Conservation (phyloP, 345 rosid genomes). For the Citrus maxima region DNA sequence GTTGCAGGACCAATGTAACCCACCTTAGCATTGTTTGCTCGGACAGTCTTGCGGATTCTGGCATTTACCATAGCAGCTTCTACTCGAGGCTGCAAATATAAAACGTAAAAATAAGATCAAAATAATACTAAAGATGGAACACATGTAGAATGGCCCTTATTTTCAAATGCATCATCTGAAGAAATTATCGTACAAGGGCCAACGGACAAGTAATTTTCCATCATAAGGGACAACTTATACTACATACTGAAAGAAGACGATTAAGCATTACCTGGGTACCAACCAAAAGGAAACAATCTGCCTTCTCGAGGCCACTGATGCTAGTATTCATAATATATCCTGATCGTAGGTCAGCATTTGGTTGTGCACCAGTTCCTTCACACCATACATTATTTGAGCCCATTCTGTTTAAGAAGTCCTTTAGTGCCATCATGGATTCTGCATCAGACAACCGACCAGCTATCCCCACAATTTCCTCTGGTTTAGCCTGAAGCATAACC, state of each 20-base stretch:
- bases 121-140: background rate
- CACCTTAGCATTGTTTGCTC: constrained; percentile 80
- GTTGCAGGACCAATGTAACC: constrained; percentile 80
- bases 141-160: background rate
- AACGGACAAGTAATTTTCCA: background rate
- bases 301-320: constrained; percentile 91
- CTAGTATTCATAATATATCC: constrained; percentile 87
- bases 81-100: constrained; percentile 75
- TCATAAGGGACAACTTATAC: background rate
- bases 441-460: constrained; percentile 96
- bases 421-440: constrained; percentile 96
- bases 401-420: constrained; percentile 86
- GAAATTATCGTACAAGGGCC: background rate
- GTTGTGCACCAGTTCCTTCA: constrained; percentile 77
- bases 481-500: constrained; percentile 64
- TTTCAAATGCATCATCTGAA: background rate
- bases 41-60: constrained; percentile 85
- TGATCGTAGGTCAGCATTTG: constrained; percentile 89
- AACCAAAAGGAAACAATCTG: constrained; percentile 88
- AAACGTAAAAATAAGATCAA: constrained; percentile 14
- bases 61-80: constrained; percentile 99
- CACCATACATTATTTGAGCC: constrained; percentile 96
- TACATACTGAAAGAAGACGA: background rate
- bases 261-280: constrained; percentile 74
- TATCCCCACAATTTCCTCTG: constrained; percentile 85